Percentiles rank a stretch among this genome's conserved stretches.
These are phyloP conservation scores for Moesziomyces antarcticus DNA, from an alignment of 1,284 basidiomycete species.

Conservation along the genomic window DNA sequence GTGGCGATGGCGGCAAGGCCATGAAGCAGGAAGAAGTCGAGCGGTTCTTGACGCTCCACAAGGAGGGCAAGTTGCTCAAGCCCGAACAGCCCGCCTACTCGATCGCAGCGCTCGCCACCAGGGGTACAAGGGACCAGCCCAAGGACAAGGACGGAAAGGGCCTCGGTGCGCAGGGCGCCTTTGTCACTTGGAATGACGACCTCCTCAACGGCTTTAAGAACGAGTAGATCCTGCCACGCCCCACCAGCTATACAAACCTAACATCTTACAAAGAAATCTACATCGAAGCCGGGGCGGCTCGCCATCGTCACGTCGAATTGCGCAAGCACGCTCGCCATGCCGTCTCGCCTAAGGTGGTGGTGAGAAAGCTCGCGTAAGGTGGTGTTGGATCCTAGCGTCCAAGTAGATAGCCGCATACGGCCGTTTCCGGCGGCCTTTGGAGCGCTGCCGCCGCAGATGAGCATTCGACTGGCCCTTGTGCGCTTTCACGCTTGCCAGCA, in stretches of 20 bases:
- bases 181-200: conserved; percentile 73
- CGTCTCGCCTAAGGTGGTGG: too few species aligned
- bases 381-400: too few species aligned
- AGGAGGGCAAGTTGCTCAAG: conserved; percentile 74
- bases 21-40: conserved; percentile 70
- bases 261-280: too few species aligned
- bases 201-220: conserved; percentile 18
- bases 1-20: neutral
- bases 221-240: conserved; percentile 19
- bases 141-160: conserved; percentile 39
- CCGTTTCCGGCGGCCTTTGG: too few species aligned
- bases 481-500: too few species aligned
- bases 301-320: neutral
- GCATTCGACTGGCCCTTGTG: too few species aligned
- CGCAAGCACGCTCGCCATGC: too few species aligned
- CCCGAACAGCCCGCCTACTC: conserved; percentile 75
- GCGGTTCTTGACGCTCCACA: conserved; percentile 75
- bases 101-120: conserved; percentile 72
- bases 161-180: conserved; percentile 72
- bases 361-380: too few species aligned
- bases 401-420: too few species aligned
- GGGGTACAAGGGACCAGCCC: conserved; percentile 70
- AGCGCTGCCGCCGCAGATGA: too few species aligned
- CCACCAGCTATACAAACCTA: too few species aligned
- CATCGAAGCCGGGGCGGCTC: neutral